Base-by-base conservation (phyloP, 495 filamentous ascomycete genomes). In the Penicillium dipodomyicola region DNA sequence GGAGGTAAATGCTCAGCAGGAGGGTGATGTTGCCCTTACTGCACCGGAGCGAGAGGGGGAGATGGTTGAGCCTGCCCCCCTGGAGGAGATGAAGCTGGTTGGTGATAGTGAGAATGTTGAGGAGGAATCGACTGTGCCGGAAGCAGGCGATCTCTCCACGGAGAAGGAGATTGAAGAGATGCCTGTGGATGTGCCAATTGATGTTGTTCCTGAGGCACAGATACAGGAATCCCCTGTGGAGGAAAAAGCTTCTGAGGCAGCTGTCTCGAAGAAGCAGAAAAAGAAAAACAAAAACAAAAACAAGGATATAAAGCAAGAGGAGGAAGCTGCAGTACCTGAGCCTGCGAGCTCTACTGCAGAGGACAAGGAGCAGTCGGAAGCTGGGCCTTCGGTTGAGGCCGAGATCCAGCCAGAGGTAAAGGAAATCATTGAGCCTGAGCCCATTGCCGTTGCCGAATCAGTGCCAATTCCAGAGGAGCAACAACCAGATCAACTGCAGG, bases 201-300 rank as follows among this genome's bases (percentile, higher is more conserved):
- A 39, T 39, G 35, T 9, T 39, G 15, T 39, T 22, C 20, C 22
- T 12, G 49, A 48, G 59, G 56, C 42, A 57, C 37, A 48, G 55
- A 37, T 11, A 33, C 46, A 46, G n/a, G 57, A 60, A 52, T 37
- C 17, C 19, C 42, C 35, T 49, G 39, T 33, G 32, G 49, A 47
- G 1, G 51, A 57, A 15, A 54, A 64, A 22, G 35, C 45, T 9
- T 15, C 15, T 14, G 30, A 51, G 40, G 33, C 25, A 2, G 23
- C 22, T 19, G 42, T 47, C 30, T 62, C 60, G 15, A 61, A 66
- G 44, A 66, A 68, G 30, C 49, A 68, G 37, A 67, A 62, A 37
- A 61, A 61, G 50, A 61, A 66, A 47, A 53, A 66, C 17, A 62
- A 65, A 49, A 67, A 62, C 14, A 37, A 37, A 53, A 61, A 54